A percentile compares a stretch with the other conserved stretches of the same genome.
Evolutionary conservation across 2,329 filamentous ascomycete species (phyloP).

Genomic region (Cladosporium sp.): DNA sequence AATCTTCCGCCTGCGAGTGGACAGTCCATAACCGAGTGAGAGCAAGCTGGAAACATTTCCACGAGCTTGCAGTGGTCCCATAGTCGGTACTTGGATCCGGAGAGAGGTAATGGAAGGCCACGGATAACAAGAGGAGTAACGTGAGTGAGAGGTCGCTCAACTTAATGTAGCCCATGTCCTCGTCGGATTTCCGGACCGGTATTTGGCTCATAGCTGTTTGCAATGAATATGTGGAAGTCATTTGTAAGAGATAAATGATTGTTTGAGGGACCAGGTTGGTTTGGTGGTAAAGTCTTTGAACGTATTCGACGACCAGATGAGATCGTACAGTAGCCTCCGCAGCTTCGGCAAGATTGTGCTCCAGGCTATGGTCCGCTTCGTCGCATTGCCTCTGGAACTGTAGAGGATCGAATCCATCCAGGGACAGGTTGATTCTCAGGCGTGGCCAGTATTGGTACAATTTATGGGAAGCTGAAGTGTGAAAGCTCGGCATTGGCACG

Average conservation of each 20-base stretch:
- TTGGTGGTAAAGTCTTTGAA: constrained; percentile 12
- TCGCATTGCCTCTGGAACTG: constrained; percentile 13
- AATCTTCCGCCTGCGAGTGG: constrained; percentile 12
- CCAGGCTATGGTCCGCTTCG: constrained; percentile 4
- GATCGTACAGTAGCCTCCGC: constrained; percentile 9
- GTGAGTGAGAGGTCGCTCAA: constrained; percentile 8
- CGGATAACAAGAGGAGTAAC: constrained; percentile 4
- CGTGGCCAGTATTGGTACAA: constrained; percentile 13
- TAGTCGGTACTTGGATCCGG: constrained; percentile 11
- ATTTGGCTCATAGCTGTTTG: constrained; percentile 4
- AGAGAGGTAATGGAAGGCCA: constrained; percentile 12
- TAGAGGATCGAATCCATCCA: constrained; percentile 11
- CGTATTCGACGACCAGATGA: constrained; percentile 5
- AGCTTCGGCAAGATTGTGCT: constrained; percentile 7
- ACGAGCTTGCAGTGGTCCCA: constrained; percentile 8
- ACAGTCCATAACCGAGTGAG: constrained; percentile 10
- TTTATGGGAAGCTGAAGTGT: constrained; percentile 9
- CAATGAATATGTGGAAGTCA: constrained; percentile 10
- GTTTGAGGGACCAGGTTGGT: constrained; percentile 12
- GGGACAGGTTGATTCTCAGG: constrained; percentile 8
- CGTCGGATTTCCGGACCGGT: not conserved
- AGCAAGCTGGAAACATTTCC: constrained; percentile 12
- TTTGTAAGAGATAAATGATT: constrained; percentile 12
- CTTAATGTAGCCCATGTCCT: constrained; percentile 9
- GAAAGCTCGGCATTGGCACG: constrained; percentile 9